Percentiles rank a stretch among this genome's conserved stretches.
Conservation (phyloP, 371 early-diverging fungal species). For the Dentiscutata heterogama region DNA sequence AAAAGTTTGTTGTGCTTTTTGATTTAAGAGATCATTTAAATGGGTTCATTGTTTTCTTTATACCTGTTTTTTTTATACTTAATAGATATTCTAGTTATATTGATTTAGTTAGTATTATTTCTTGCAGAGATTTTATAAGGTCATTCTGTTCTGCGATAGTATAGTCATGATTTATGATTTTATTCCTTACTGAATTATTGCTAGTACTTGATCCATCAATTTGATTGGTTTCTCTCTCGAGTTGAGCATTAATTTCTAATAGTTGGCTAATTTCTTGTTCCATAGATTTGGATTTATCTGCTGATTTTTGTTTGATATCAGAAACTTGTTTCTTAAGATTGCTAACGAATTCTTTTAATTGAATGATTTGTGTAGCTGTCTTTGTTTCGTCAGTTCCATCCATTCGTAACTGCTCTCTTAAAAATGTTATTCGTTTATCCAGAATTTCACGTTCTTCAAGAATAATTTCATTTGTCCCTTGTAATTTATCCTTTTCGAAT, state of each 20-base stretch:
- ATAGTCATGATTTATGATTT: slow-evolving; percentile 29
- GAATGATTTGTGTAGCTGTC: background rate
- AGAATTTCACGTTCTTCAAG: slow-evolving; percentile 32
- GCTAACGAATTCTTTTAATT: slow-evolving; percentile 1
- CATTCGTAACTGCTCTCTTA: slow-evolving; percentile 7
- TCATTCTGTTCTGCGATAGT: slow-evolving; percentile 42
- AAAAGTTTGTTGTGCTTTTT: too few species aligned
- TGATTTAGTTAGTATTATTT: too few species aligned
- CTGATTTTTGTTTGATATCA: background rate
- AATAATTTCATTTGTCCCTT: background rate
- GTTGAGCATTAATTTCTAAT: slow-evolving; percentile 16
- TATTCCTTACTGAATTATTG: background rate
- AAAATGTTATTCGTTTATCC: slow-evolving; percentile 20
- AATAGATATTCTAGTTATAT: too few species aligned
- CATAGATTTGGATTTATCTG: background rate
- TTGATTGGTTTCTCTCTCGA: background rate
- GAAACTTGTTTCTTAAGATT: background rate
- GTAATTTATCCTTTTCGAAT: slow-evolving; percentile 7
- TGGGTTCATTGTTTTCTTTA: too few species aligned
- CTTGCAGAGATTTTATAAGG: slow-evolving; percentile 45
- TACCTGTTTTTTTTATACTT: too few species aligned
- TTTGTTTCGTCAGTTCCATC: background rate
- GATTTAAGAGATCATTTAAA: too few species aligned
- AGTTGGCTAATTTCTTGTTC: slow-evolving; percentile 32
- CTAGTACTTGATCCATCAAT: background rate